A percentile compares a stretch with the other conserved stretches of the same genome.
Evolutionary conservation across 768 basidiomycete genomes (phyloP).

Genomic region (Tephrocybe sp.): DNA sequence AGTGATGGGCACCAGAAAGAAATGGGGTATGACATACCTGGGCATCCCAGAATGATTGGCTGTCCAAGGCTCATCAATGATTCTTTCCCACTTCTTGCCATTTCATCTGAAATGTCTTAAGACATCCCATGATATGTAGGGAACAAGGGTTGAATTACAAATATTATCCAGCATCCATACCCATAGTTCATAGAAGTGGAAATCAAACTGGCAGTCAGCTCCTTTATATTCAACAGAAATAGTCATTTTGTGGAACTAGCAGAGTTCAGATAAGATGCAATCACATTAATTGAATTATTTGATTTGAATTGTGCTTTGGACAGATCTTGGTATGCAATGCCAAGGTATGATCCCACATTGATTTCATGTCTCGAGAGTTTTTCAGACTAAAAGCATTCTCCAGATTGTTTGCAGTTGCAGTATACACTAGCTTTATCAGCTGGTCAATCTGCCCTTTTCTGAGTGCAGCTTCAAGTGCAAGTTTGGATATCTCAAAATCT

Average conservation of each 20-base stretch:
- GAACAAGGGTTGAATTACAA: conserved; percentile 17
- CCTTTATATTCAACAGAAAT: conserved; percentile 19
- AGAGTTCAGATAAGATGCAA: not conserved
- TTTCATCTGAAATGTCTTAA: conserved; percentile 25
- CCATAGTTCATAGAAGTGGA: conserved; percentile 22
- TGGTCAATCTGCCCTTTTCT: conserved; percentile 16
- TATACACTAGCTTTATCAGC: conserved; percentile 20
- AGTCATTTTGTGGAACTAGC: conserved; percentile 3
- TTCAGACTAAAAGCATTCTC: conserved; percentile 4
- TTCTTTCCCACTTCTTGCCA: conserved; percentile 20
- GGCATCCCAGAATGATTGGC: conserved; percentile 34
- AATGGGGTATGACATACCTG: conserved; percentile 26
- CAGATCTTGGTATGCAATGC: not conserved
- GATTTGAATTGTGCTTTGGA: not conserved
- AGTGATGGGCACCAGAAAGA: not conserved
- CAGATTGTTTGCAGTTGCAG: not conserved
- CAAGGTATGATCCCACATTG: conserved; percentile 2
- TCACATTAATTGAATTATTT: not conserved
- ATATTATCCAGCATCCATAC: conserved; percentile 26
- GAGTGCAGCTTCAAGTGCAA: conserved; percentile 21
- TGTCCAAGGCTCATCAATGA: conserved; percentile 38
- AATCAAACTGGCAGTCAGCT: conserved; percentile 6
- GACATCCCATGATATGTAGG: conserved; percentile 33
- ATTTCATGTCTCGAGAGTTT: not conserved
- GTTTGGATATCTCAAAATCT: conserved; percentile 29